Base-by-base conservation (phyloP, 2,329 filamentous ascomycete genomes). In the Cladosporium sp. region DNA sequence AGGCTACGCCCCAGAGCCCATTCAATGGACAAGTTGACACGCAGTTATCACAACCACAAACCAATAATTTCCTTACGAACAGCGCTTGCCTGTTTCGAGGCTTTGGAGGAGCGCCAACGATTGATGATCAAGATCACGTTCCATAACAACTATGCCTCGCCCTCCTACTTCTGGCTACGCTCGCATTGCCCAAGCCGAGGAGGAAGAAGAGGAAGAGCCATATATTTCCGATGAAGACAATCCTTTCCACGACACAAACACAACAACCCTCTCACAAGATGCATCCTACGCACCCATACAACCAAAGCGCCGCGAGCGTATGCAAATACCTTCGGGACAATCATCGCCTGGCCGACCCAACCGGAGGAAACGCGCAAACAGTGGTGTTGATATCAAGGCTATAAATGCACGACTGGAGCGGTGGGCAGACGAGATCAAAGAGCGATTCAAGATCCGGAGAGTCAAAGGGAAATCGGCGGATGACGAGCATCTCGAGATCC, bases 381-480 rank as follows among this genome's bases (percentile, higher is more conserved):
- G 91, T 19, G 93, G 92, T 3, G 93, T 99, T 17, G 94, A 99
- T 70, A 89, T 99, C 70, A 97, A 97, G 73, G 94, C 94, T 60
- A 97, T 99, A 75, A 99, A 99, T 74, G 92, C 93, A 59, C 83
- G 94, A 22, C 78, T 99, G 24, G 94, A 99, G 75, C 83, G 90
- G 71, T 99, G 94, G 94, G 94, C 94, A 15, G 94, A 97, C 66
- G 94, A 99, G 76, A 97, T 99, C 68, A 92, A 94, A 28, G 89
- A 91, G 65, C 94, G 95, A 67, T 97, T 99, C 82, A 97, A 96
- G 78, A 90, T 92, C 63, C 80, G 83, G 65, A 87, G 86, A 67
- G 85, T 88, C 55, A 90, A 86, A 71, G 89, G 87, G 50, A 87
- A 85, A 67, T 83, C 83, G 7, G 76, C 86, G 44, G 90, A 95